Base-by-base conservation (phyloP, 495 filamentous ascomycete genomes). In the Aspergillus nidulans region DNA sequence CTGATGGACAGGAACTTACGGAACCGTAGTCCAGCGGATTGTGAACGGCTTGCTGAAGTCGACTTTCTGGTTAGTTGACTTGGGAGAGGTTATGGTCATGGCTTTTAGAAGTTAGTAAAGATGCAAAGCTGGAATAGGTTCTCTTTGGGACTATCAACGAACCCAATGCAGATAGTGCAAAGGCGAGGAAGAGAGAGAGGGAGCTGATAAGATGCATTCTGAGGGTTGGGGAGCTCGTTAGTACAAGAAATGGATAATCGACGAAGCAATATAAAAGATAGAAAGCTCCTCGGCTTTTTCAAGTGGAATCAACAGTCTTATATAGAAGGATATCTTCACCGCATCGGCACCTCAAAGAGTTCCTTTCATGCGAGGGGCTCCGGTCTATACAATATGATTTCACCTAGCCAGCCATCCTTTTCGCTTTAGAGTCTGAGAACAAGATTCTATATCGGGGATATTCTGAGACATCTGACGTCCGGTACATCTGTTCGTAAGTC, bases 161-260 rank as follows among this genome's bases (percentile, higher is more conserved):
- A 67, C 64, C 57, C 15, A 63, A 24, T n/a, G 58, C 39, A 47
- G 61, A 64, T 40, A 57, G 57, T 25, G 58, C 63, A 49, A 64
- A 66, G 43, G 60, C 55, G 28, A 60, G 38, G 26, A 69, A 15
- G 20, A 63, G 41, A 34, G 59, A 41, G 43, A 61, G 23, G 20
- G 30, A 2, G 46, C 61, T 38, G 44, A 53, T 54, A 49, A 58
- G 61, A 48, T 60, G 65, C 63, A 68, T 68, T 52, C 16, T 63
- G 62, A 49, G 24, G 34, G 20, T 15, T 21, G 30, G 3, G 36
- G 25, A 43, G 16, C 16, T 21, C 1, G 47, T 15, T 34, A 39
- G 43, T 28, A 48, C 57, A 48, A 18, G 12, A 30, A 28, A 23
- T 28, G 34, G 18, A 18, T 39, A 20, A 24, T 43, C n/a, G 20